phyloP scores from a whole-genome alignment of 1,284 basidiomycete genomes.

The Nidula niveotomentosa region DNA sequence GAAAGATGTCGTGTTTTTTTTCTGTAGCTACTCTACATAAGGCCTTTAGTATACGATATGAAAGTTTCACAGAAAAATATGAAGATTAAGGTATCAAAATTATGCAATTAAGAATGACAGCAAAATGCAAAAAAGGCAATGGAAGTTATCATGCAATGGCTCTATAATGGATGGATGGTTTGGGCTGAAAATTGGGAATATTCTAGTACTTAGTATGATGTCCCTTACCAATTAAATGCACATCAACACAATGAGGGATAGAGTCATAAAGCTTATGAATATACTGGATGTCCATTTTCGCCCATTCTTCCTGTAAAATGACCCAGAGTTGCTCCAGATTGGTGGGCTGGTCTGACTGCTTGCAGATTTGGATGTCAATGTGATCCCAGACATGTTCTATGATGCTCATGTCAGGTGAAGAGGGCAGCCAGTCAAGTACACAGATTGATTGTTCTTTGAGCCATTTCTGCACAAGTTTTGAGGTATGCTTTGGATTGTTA shows the following conservation, averaged over 20 bases:
- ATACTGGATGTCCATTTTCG: no score
- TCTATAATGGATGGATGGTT: neutral
- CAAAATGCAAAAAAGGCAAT: neutral
- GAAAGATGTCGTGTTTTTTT: no score
- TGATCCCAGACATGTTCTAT: constrained; percentile 35
- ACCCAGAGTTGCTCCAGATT: no score
- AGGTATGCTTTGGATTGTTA: constrained; percentile 8
- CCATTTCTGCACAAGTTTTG: neutral
- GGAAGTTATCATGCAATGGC: neutral
- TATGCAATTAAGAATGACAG: no score
- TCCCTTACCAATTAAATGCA: neutral
- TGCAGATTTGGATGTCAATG: constrained; percentile 18
- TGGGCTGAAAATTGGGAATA: neutral
- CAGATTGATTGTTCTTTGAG: constrained; percentile 27
- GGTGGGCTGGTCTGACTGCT: constrained; percentile 8
- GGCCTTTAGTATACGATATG: no score
- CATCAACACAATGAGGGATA: neutral
- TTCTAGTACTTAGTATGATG: neutral
- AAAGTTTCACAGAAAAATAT: no score
- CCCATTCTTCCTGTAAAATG: no score
- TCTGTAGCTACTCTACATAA: no score
- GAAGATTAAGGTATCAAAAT: no score
- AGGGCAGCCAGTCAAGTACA: constrained; percentile 28
- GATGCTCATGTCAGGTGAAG: constrained; percentile 34
- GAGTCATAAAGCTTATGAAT: constrained; percentile 13